phyloP scores from a whole-genome alignment of 169 alveolate species.

The Blepharisma undulans region DNA sequence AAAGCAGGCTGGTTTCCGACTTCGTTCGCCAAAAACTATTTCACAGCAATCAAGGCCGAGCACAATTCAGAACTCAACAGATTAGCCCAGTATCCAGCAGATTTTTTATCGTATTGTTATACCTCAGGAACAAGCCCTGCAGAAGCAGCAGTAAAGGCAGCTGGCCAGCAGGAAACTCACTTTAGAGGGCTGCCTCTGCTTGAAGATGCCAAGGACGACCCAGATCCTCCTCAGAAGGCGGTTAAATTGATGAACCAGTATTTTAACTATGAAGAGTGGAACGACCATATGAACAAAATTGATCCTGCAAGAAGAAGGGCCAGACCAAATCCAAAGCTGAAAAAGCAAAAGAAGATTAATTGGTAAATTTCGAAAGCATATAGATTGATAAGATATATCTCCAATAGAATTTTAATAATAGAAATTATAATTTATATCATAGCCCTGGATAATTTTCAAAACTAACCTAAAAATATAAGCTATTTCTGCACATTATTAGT shows the following conservation, averaged over 20 bases:
- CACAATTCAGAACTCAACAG: background rate
- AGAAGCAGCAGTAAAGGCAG: background rate
- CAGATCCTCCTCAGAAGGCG: conserved; percentile 26
- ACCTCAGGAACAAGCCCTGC: background rate
- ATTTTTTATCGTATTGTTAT: background rate
- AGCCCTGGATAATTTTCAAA: background rate
- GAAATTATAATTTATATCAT: background rate
- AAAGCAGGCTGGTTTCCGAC: conserved; percentile 36
- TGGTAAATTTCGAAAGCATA: conserved; percentile 12
- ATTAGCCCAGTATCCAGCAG: conserved; percentile 29
- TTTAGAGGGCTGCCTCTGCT: conserved; percentile 38
- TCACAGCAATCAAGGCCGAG: conserved; percentile 13
- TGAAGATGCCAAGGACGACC: conserved; percentile 21
- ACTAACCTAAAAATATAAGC: too few relatives aligned
- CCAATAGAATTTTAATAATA: background rate
- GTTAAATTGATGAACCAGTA: conserved; percentile 12
- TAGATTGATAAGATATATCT: background rate
- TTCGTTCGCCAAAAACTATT: background rate
- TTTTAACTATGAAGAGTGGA: conserved; percentile 41
- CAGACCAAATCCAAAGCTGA: conserved; percentile 37
- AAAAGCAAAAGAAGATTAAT: conserved; percentile 11
- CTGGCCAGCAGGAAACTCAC: background rate
- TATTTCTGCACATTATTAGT: too few relatives aligned
- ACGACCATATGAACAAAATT: conserved; percentile 35
- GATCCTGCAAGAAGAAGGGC: conserved; percentile 33